These are phyloP conservation scores for Platanthera zijinensis DNA, from an alignment of 106 monocot species.

Conservation along the genomic window DNA sequence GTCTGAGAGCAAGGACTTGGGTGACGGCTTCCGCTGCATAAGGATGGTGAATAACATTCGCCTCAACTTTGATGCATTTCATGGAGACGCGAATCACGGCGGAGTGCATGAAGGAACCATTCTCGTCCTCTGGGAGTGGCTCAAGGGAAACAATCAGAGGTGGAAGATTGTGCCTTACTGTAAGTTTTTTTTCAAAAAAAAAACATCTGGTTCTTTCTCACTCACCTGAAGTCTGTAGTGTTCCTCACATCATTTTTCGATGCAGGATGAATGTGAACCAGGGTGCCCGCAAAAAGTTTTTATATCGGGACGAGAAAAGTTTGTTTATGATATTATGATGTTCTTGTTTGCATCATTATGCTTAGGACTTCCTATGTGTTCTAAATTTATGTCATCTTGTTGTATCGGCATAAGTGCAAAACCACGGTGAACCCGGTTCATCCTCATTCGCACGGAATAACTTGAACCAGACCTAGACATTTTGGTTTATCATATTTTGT, in stretches of 20 bases:
- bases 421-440: too few relatives aligned
- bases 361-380: too few relatives aligned
- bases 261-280: neutral
- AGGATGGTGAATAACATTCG: slow-evolving; percentile 35
- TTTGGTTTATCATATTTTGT: too few relatives aligned
- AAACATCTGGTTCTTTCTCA: neutral
- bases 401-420: too few relatives aligned
- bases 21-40: slow-evolving; percentile 25
- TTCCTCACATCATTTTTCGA: neutral
- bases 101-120: slow-evolving; percentile 28
- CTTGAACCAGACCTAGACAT: too few relatives aligned
- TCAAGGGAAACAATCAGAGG: slow-evolving; percentile 32
- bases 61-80: slow-evolving; percentile 32
- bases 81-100: slow-evolving; percentile 25
- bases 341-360: neutral
- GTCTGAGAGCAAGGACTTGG: slow-evolving; percentile 29
- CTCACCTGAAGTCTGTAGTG: neutral
- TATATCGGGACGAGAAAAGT: neutral
- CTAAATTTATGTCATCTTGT: too few relatives aligned
- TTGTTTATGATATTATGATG: neutral
- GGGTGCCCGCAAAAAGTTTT: neutral
- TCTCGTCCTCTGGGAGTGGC: slow-evolving; percentile 28
- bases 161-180: slow-evolving; percentile 35
- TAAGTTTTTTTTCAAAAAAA: slow-evolving; percentile 9
- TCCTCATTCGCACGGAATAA: too few relatives aligned